phyloP scores from a whole-genome alignment of 2,329 filamentous ascomycete species.

The Diaporthe australafricana region DNA sequence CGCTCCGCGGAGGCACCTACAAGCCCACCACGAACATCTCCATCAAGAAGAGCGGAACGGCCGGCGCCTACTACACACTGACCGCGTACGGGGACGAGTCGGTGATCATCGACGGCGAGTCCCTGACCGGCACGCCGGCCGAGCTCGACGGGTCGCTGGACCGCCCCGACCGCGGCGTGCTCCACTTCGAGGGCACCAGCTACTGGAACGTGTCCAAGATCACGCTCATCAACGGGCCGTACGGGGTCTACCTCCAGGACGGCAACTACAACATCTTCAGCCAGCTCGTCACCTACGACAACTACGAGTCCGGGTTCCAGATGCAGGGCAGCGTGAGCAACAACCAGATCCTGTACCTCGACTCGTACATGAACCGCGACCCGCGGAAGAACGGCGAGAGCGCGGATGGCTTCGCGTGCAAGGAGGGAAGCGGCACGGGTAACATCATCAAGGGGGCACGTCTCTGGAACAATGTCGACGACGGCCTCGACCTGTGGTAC shows the following conservation, averaged over 20 bases:
- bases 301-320: constrained; percentile 53
- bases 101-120: constrained; percentile 60
- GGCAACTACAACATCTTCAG: constrained; percentile 52
- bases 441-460: constrained; percentile 58
- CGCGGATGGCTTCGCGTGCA: constrained; percentile 61
- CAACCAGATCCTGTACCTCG: constrained; percentile 55
- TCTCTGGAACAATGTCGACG: constrained; percentile 63
- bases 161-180: constrained; percentile 56
- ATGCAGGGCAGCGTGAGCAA: constrained; percentile 48
- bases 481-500: constrained; percentile 50
- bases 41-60: constrained; percentile 56
- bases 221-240: constrained; percentile 51
- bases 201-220: constrained; percentile 60
- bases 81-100: constrained; percentile 55
- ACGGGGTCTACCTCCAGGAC: constrained; percentile 51
- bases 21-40: constrained; percentile 59
- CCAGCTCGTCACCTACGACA: constrained; percentile 50
- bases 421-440: constrained; percentile 58
- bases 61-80: constrained; percentile 54
- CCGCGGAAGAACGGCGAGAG: constrained; percentile 64
- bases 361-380: constrained; percentile 58
- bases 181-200: constrained; percentile 57
- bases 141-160: constrained; percentile 52
- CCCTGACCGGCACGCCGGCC: constrained; percentile 53
- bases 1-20: constrained; percentile 58